Base-by-base conservation (phyloP, 2,329 filamentous ascomycete genomes). In the Cytospora paraplurivora region DNA sequence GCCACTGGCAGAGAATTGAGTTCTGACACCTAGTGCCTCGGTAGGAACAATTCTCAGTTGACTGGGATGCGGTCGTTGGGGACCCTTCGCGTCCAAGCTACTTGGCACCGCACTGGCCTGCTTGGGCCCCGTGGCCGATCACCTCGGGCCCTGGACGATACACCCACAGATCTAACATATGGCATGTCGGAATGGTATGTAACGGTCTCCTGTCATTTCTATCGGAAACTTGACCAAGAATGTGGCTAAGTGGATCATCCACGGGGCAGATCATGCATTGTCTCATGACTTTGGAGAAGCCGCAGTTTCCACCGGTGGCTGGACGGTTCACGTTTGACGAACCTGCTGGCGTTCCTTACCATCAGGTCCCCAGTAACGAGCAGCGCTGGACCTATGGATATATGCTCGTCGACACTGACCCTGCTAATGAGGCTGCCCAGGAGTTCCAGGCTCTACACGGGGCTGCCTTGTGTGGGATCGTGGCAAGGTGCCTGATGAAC, bases 151-250 rank as follows among this genome's bases (percentile, higher is more conserved):
- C 57, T 3, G 57, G 49, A 7, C 38, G 57, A 10, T 53, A 53
- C n/a, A 34, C 35, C 11, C 38, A 34, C 17, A 35, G 34, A 17
- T 55, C 55, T 5, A 63, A 59, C 21, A 21, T 63, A 19, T 63
- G 61, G 61, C 61, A 63, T 2, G 12, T 63, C 3, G 61, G 55
- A 51, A 54, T 59, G 61, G 61, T 63, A 19, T 17, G 49, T 32
- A 32, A n/a, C 11, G 4, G 21, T 4, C 19, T 5, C 4, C 10
- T 13, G 6, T 12, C 10, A 12, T 15, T 12, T 5, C 7, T 1
- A 1, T 6, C 4, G 27, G 2, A 15, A 1, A 19, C 12, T 3
- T 32, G 8, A 12, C 3, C 21, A 50, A 34, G 10, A 3, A 34
- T 7, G 3, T 7, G 12, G 17, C 17, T 21, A n/a, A 44, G 7